Percentiles rank a stretch among this genome's conserved stretches.
These are phyloP conservation scores for Grigorovia humatica DNA, from an alignment of 805 yeast species.

Conservation along the genomic window DNA sequence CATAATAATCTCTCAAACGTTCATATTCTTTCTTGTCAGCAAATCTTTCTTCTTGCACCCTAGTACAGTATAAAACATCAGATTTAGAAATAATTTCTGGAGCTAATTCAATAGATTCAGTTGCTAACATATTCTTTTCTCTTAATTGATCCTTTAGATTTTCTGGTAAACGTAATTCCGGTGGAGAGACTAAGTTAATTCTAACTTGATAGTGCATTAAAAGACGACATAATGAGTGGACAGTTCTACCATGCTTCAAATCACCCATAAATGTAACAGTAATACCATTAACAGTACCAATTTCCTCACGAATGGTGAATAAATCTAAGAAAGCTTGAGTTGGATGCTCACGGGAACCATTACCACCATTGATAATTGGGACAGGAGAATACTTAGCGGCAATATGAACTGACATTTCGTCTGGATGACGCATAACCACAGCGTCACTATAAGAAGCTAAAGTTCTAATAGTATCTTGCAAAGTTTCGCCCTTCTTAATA, in stretches of 20 bases:
- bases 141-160: slow-evolving; percentile 57
- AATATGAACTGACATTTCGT: slow-evolving; percentile 79
- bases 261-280: slow-evolving; percentile 99
- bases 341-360: slow-evolving; percentile 97
- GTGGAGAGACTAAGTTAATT: slow-evolving; percentile 85
- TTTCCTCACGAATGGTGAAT: slow-evolving; percentile 96
- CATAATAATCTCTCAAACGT: slow-evolving; percentile 80
- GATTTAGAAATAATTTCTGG: slow-evolving; percentile 79
- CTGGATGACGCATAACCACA: slow-evolving; percentile 92
- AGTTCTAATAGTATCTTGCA: slow-evolving; percentile 93
- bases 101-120: slow-evolving; percentile 69
- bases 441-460: slow-evolving; percentile 95
- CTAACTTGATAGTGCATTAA: slow-evolving; percentile 88
- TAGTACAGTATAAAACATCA: slow-evolving; percentile 94
- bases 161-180: slow-evolving; percentile 75
- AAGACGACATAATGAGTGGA: slow-evolving; percentile 87
- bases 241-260: slow-evolving; percentile 95
- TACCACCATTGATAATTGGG: slow-evolving; percentile 96
- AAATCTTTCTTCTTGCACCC: slow-evolving; percentile 97
- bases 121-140: slow-evolving; percentile 56
- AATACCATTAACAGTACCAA: slow-evolving; percentile 96
- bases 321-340: slow-evolving; percentile 95
- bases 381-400: slow-evolving; percentile 96
- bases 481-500: slow-evolving; percentile 94
- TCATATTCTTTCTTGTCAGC: slow-evolving; percentile 64